Conservation (phyloP, 805 yeast genomes). For the Nakazawaea ishiwadae region DNA sequence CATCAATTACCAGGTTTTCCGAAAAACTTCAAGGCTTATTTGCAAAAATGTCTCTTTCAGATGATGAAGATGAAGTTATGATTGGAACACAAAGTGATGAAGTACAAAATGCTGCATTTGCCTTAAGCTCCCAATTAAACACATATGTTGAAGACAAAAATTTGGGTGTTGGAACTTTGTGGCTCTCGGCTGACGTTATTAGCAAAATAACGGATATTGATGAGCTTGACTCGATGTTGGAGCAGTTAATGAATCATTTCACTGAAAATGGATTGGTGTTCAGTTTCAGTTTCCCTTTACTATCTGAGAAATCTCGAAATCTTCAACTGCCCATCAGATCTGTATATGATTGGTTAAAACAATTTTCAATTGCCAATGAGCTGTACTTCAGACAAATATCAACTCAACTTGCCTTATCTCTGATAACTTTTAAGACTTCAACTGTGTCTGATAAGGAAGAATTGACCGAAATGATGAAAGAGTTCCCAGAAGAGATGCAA, state of each 20-base stretch:
- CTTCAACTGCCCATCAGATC: too few species aligned
- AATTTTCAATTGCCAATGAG: too few species aligned
- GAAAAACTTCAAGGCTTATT: not conserved
- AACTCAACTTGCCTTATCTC: conserved; percentile 1
- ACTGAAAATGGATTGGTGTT: conserved; percentile 13
- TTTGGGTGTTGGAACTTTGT: conserved; percentile 15
- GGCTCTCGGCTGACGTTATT: not conserved
- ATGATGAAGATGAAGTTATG: too few species aligned
- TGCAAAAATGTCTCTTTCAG: not conserved
- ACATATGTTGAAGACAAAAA: conserved; percentile 8
- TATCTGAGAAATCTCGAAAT: too few species aligned
- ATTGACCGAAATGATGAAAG: too few species aligned
- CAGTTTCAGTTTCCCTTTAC: not conserved
- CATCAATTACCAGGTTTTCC: too few species aligned
- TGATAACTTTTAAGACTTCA: not conserved
- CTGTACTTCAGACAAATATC: too few species aligned
- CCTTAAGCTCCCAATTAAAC: conserved; percentile 16
- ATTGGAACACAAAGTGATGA: conserved; percentile 15
- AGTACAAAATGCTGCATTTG: conserved; percentile 23
- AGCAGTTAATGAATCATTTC: conserved; percentile 24
- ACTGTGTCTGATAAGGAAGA: too few species aligned
- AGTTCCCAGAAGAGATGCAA: conserved; percentile 4
- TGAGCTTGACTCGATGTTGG: conserved; percentile 31
- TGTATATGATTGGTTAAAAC: not conserved
- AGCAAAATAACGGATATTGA: conserved; percentile 16